Evolutionary conservation across 345 rosid genomes (phyloP).

Genomic region (Eutrema yunnanense): DNA sequence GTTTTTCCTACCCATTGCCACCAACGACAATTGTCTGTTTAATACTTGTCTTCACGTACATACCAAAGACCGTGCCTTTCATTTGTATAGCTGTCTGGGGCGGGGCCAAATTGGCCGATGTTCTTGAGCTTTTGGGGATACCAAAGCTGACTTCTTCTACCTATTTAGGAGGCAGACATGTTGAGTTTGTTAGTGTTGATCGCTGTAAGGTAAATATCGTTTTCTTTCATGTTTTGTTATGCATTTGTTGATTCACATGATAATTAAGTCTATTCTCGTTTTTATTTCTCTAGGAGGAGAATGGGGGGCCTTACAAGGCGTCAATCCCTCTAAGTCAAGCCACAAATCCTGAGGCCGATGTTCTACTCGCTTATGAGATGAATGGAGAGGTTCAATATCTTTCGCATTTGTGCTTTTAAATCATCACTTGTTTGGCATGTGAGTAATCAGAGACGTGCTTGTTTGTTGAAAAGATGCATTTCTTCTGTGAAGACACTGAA

Average conservation of each 20-base stretch:
- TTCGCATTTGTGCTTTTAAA: background rate
- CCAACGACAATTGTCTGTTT: no score
- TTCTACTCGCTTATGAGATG: slow-evolving; percentile 96
- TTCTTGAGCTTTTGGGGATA: slow-evolving; percentile 80
- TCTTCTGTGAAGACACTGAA: slow-evolving; percentile 54
- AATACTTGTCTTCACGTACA: no score
- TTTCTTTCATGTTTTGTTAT: background rate
- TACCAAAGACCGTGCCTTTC: background rate
- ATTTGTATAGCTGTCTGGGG: slow-evolving; percentile 70
- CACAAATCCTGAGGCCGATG: slow-evolving; percentile 89
- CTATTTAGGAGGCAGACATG: slow-evolving; percentile 68
- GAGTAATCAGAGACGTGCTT: background rate
- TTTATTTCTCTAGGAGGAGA: slow-evolving; percentile 64
- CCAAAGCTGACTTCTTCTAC: slow-evolving; percentile 50
- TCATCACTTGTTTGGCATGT: background rate
- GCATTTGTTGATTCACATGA: background rate
- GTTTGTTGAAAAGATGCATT: background rate
- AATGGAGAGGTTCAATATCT: slow-evolving; percentile 65
- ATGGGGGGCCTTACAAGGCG: slow-evolving; percentile 98
- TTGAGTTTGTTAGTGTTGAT: slow-evolving; percentile 94
- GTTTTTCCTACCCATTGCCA: background rate
- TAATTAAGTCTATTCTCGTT: background rate
- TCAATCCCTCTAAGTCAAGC: slow-evolving; percentile 86
- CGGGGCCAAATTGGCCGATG: slow-evolving; percentile 78
- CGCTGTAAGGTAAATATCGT: slow-evolving; percentile 64